Percentiles rank a stretch among this genome's conserved stretches.
Conservation (phyloP, 116 monocot genomes). For the Phalaenopsis hybrid region DNA sequence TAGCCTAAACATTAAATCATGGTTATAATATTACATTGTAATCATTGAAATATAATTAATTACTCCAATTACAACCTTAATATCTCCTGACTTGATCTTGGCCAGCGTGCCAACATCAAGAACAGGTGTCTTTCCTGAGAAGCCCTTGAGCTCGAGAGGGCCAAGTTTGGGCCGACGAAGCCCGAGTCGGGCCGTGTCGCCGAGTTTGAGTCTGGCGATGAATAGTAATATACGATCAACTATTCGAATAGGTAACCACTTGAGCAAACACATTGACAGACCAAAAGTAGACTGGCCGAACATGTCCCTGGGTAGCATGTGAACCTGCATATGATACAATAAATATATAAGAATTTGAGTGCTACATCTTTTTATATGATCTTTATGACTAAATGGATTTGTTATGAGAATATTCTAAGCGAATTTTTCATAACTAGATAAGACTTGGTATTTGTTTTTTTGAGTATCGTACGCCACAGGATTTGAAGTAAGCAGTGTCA, state of each 20-base stretch:
- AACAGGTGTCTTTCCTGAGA: constrained; percentile 64
- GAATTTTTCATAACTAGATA: too few species aligned
- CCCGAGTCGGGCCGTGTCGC: constrained; percentile 41
- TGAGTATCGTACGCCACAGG: not conserved
- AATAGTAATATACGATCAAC: constrained; percentile 51
- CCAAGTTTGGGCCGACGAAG: constrained; percentile 49
- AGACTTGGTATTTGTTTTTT: not conserved
- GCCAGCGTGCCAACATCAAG: constrained; percentile 66
- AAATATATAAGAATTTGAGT: too few species aligned
- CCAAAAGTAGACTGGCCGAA: constrained; percentile 61
- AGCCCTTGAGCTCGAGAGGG: constrained; percentile 51
- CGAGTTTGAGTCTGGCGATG: constrained; percentile 35
- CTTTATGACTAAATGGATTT: too few species aligned
- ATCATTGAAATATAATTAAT: not conserved
- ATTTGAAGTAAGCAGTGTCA: not conserved
- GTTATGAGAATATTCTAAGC: too few species aligned
- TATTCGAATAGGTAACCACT: constrained; percentile 34
- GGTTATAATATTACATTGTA: too few species aligned
- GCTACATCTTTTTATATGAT: too few species aligned
- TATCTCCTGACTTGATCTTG: constrained; percentile 57
- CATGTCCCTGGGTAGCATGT: constrained; percentile 66
- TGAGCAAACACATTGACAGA: constrained; percentile 53
- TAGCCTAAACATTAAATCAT: not conserved
- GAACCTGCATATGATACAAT: constrained; percentile 28
- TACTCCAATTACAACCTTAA: constrained; percentile 27